A percentile compares a stretch with the other conserved stretches of the same genome.
phyloP scores from a whole-genome alignment of 1,139 yeast genomes.

The Lodderomyces metapsilosis region DNA sequence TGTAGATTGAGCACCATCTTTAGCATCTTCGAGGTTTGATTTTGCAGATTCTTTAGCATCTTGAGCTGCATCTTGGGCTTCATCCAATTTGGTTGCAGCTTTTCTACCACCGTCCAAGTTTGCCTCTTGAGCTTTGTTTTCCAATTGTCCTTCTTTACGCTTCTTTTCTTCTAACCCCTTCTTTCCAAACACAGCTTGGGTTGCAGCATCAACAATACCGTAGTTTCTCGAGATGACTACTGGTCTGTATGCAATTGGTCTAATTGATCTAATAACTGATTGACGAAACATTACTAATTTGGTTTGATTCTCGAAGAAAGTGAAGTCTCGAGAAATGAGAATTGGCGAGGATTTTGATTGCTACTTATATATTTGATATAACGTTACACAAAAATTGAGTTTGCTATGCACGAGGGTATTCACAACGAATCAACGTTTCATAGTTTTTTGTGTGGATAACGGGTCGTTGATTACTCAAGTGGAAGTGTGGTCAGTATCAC shows the following conservation, averaged over 20 bases:
- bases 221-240: slow-evolving; percentile 7
- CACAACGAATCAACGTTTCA: background rate
- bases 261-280: slow-evolving; percentile 6
- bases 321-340: background rate
- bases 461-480: no score
- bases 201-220: slow-evolving; percentile 9
- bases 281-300: slow-evolving; percentile 6
- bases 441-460: no score
- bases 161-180: slow-evolving; percentile 11
- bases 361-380: background rate
- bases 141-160: slow-evolving; percentile 6
- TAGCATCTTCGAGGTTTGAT: slow-evolving; percentile 16
- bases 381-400: background rate
- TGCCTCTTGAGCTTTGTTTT: slow-evolving; percentile 7
- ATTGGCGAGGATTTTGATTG: background rate
- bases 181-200: slow-evolving; percentile 10
- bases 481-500: no score
- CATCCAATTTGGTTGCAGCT: slow-evolving; percentile 8
- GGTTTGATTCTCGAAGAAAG: background rate
- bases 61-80: slow-evolving; percentile 8
- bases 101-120: slow-evolving; percentile 9
- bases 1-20: slow-evolving; percentile 20
- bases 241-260: slow-evolving; percentile 4
- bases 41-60: background rate
- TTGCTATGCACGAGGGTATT: background rate